Evolutionary conservation across 768 basidiomycete genomes (phyloP), one percentile per base, ranked within the genome.

Genomic region (Auricularia cornea): DNA sequence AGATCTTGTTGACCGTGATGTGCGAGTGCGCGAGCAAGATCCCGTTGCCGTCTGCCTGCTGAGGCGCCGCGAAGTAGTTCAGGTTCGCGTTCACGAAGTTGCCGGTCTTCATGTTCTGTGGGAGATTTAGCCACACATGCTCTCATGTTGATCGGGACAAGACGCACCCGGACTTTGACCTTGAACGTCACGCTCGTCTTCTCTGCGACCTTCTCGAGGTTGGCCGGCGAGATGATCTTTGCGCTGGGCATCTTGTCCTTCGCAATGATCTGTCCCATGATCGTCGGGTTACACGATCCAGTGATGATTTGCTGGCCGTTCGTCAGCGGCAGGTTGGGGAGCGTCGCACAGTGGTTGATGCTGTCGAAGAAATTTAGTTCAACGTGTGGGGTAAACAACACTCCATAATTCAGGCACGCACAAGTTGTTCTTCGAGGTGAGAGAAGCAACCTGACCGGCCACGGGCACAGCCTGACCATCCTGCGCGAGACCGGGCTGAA

Each of bases 381-480:
- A 28, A 14, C 8, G 54, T 16, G 33, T 33, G 35, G 52, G 35
- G 30, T 60, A 23, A 23, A 28, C 41, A 33, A 52, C 30, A 67
- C 11, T 52, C 12, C 11, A 52, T 12, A 8, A n/a, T n/a, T n/a
- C 10, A 28, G 3, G 11, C 12, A 62, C 54, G 6, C 11, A 57
- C 54, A 83, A 87, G 78, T 87, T 87, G 75, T 87, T 85, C 23
- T 72, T 76, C 16, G 81, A 82, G 1, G 82, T 82, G 60, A 80
- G 71, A 4, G 82, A 84, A 3, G 81, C 73, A 62, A 80, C 80
- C 70, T 84, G 82, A 44, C 82, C 82, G 69, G 78, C 71, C 8
- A 74, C 68, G 2, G 78, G 77, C 40, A 76, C 72, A 60, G 75
- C 70, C 66, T 80, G 80, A 52, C 82, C 85, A 64, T 83, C 69